phyloP scores from a whole-genome alignment of 2,329 filamentous ascomycete genomes.

The Raffaelea arxii region DNA sequence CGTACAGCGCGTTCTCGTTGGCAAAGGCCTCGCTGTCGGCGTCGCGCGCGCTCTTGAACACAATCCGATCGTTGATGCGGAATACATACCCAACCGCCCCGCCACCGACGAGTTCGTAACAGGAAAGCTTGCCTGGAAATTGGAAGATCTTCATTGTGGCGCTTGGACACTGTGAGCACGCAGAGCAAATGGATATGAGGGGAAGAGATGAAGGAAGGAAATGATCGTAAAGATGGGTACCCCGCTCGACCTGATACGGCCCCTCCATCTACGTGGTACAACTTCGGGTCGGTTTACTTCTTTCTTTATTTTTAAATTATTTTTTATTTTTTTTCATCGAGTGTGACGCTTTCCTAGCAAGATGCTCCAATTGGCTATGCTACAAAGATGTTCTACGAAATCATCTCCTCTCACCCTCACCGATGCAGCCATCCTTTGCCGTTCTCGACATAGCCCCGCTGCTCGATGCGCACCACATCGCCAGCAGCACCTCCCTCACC shows the following conservation, averaged over 20 bases:
- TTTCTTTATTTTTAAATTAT: neutral
- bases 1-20: neutral
- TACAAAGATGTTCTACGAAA: neutral
- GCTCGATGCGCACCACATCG: slow-evolving; percentile 18
- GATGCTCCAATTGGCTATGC: no score
- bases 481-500: no score
- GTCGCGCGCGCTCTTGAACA: neutral
- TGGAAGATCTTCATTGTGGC: no score
- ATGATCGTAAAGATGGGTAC: no score
- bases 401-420: neutral
- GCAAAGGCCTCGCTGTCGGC: neutral
- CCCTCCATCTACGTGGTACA: neutral
- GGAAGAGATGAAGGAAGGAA: neutral
- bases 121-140: neutral
- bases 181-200: neutral
- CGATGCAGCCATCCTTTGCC: slow-evolving; percentile 22
- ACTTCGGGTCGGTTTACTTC: neutral
- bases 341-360: no score
- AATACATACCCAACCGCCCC: neutral
- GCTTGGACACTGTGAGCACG: no score
- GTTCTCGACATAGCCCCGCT: slow-evolving; percentile 21
- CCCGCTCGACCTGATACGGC: no score
- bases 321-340: no score
- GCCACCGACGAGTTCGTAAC: neutral
- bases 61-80: neutral